These are phyloP conservation scores for Penicillium cataractarum DNA, from an alignment of 495 filamentous ascomycete species.

Conservation along the genomic window DNA sequence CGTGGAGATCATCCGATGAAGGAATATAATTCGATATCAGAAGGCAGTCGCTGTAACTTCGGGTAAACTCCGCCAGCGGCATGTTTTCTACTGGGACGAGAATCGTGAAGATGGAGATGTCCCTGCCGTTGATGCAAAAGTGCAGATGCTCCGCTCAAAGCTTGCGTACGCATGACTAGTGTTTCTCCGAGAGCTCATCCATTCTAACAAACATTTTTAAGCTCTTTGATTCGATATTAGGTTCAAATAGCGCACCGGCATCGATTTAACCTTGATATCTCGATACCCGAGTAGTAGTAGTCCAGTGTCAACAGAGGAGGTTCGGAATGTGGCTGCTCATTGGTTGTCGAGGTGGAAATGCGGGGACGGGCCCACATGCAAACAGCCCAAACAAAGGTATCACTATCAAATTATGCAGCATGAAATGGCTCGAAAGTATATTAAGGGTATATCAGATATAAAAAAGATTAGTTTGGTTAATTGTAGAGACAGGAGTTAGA, in stretches of 20 bases:
- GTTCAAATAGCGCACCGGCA: background rate
- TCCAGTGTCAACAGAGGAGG: background rate
- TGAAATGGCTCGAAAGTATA: background rate
- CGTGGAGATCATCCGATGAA: background rate
- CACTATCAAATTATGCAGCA: background rate
- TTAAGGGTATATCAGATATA: no score
- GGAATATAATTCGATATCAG: no score
- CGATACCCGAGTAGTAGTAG: background rate
- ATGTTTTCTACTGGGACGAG: no score
- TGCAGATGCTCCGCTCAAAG: background rate
- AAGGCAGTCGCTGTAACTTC: background rate
- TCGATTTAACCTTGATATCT: background rate
- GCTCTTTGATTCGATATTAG: background rate
- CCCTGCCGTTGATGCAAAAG: background rate
- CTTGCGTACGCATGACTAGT: background rate
- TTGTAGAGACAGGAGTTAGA: no score
- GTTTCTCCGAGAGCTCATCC: background rate
- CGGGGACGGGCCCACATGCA: background rate
- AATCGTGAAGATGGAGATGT: background rate
- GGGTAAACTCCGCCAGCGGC: background rate
- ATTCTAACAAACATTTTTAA: background rate
- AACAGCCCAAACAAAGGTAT: slow-evolving; percentile 1
- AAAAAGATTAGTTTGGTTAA: no score
- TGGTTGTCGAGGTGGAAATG: background rate
- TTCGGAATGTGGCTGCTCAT: background rate